Conservation (phyloP, 371 early-diverging fungal species). For the Quaeritorhiza haematococci region DNA sequence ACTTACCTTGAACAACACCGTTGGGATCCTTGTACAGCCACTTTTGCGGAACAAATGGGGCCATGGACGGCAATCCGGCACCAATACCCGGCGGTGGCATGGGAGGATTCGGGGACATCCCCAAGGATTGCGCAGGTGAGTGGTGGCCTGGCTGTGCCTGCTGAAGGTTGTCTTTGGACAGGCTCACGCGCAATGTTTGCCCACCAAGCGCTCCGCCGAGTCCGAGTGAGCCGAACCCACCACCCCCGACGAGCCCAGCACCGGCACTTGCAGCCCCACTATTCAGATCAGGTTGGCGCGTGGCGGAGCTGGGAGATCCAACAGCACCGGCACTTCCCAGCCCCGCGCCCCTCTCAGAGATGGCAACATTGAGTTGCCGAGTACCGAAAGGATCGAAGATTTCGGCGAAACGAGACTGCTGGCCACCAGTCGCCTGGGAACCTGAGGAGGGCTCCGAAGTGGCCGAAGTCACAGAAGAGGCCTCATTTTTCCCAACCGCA, state of each 20-base stretch:
- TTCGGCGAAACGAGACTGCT: no score
- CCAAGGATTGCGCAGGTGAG: background rate
- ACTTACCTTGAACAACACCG: constrained; percentile 37
- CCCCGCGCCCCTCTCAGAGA: no score
- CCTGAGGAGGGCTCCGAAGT: no score
- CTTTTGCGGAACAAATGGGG: constrained; percentile 18
- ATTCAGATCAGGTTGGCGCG: background rate
- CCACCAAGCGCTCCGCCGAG: background rate
- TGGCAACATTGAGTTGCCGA: background rate
- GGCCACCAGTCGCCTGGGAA: no score
- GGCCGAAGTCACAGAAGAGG: no score
- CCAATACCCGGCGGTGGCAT: background rate
- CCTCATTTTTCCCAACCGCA: no score
- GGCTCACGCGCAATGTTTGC: background rate
- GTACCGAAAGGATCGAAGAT: no score
- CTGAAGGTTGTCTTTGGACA: no score
- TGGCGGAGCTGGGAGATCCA: background rate
- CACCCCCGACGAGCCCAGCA: background rate
- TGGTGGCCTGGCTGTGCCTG: constrained; percentile 1
- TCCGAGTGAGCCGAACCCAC: no score
- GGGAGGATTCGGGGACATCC: background rate
- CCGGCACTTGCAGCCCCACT: background rate
- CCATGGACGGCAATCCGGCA: background rate
- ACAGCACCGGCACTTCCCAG: background rate
- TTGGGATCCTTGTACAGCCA: constrained; percentile 48